Evolutionary conservation across 2,329 filamentous ascomycete species (phyloP).

Genomic region (Colletotrichum lindemuthianum): DNA sequence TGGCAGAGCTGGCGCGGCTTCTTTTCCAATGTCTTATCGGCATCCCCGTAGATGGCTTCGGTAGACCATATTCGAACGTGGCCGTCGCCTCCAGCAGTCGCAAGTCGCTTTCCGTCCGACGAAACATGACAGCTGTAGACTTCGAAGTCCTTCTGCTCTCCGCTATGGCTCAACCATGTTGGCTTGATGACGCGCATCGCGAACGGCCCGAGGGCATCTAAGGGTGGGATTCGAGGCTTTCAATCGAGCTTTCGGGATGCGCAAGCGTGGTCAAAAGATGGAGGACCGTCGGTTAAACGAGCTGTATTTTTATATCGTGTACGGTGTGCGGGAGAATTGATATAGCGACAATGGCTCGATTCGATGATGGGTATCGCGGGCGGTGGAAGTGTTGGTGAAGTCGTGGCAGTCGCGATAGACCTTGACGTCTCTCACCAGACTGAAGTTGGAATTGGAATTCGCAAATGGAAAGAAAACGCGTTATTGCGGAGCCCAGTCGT

Average conservation of each 20-base stretch:
- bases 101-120: slow-evolving; percentile 89
- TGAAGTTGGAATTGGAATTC: no score
- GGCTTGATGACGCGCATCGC: slow-evolving; percentile 91
- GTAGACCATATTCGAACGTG: slow-evolving; percentile 98
- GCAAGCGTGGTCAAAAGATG: neutral
- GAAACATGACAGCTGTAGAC: slow-evolving; percentile 99
- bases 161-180: slow-evolving; percentile 94
- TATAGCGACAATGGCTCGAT: no score
- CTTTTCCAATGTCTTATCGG: slow-evolving; percentile 25
- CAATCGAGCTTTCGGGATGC: no score
- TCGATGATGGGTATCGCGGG: no score
- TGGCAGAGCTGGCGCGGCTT: slow-evolving; percentile 94
- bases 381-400: no score
- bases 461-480: no score
- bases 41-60: slow-evolving; percentile 83
- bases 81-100: slow-evolving; percentile 95
- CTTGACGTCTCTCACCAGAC: no score
- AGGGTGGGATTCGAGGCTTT: neutral
- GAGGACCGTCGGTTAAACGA: no score
- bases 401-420: no score
- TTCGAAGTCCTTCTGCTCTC: slow-evolving; percentile 98
- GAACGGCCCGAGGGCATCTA: slow-evolving; percentile 29
- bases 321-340: no score
- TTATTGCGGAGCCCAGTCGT: no score
- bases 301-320: no score